Percentiles rank a stretch among this genome's conserved stretches.
Evolutionary conservation across 352 stramenopile genomes (phyloP).

Genomic region (Thalassiosira ordinaria): DNA sequence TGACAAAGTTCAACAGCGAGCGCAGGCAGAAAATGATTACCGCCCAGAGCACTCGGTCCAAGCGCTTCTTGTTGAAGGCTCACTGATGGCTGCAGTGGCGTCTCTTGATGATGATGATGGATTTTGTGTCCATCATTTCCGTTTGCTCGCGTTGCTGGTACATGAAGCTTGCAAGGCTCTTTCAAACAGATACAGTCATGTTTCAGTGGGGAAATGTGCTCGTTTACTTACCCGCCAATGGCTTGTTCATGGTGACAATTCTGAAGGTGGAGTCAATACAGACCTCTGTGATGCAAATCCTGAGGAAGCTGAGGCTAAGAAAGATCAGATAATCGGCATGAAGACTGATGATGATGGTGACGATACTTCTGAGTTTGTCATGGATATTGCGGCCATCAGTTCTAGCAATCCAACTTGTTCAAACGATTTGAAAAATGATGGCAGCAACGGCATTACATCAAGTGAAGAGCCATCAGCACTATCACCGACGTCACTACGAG

Average conservation of each 20-base stretch:
- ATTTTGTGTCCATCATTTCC: constrained; percentile 74
- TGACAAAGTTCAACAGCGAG: constrained; percentile 45
- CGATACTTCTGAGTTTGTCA: constrained; percentile 82
- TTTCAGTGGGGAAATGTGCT: constrained; percentile 64
- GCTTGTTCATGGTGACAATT: constrained; percentile 75
- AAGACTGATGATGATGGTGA: constrained; percentile 58
- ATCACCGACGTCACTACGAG: constrained; percentile 53
- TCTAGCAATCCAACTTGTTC: constrained; percentile 57
- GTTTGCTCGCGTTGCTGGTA: constrained; percentile 64
- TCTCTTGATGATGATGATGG: constrained; percentile 61
- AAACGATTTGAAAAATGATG: constrained; percentile 31
- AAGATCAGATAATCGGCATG: constrained; percentile 7
- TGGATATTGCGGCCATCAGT: constrained; percentile 78
- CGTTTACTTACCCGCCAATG: constrained; percentile 63
- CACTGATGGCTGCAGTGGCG: constrained; percentile 55
- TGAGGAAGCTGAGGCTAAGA: constrained; percentile 17
- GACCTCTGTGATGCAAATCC: constrained; percentile 25
- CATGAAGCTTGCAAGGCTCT: constrained; percentile 73
- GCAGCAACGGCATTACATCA: constrained; percentile 33
- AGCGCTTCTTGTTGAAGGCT: constrained; percentile 71
- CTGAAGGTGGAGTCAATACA: constrained; percentile 1
- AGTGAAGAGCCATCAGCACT: constrained; percentile 72
- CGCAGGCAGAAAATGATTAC: constrained; percentile 41
- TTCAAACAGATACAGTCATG: constrained; percentile 79
- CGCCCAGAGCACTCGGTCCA: constrained; percentile 73